Evolutionary conservation across 345 rosid species (phyloP).

Genomic region (Hibiscus tridactylites): DNA sequence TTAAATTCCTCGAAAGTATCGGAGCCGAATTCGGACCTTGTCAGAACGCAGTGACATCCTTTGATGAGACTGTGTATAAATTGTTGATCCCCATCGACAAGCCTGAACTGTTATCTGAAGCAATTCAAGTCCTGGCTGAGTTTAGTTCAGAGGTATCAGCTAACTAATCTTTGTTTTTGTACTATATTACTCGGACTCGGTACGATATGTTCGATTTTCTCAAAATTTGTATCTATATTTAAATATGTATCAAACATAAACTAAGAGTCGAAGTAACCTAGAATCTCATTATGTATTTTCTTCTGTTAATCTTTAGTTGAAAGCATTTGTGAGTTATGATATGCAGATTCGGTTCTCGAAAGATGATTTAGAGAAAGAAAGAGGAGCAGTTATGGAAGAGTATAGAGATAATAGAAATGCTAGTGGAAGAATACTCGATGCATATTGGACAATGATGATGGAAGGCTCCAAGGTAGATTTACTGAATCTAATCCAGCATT

Average conservation of each 20-base stretch:
- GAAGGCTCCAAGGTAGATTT: constrained; percentile 68
- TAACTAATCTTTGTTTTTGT: no score
- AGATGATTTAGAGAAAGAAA: constrained; percentile 85
- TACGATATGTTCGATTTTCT: no score
- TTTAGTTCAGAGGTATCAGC: constrained; percentile 71
- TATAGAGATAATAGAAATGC: constrained; percentile 78
- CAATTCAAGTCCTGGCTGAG: constrained; percentile 76
- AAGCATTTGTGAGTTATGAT: no score
- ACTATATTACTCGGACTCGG: no score
- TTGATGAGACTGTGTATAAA: constrained; percentile 84
- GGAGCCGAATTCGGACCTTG: constrained; percentile 98
- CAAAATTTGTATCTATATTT: no score
- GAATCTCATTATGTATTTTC: no score
- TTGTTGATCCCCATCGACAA: constrained; percentile 84
- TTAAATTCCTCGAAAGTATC: constrained; percentile 79
- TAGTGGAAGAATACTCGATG: constrained; percentile 81
- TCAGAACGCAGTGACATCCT: constrained; percentile 77
- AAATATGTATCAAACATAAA: no score
- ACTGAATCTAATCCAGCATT: not conserved
- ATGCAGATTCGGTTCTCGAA: constrained; percentile 68
- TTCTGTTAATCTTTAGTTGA: no score
- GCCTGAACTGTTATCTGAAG: constrained; percentile 58
- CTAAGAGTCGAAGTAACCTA: no score
- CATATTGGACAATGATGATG: constrained; percentile 84
- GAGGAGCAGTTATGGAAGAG: constrained; percentile 95